These are phyloP conservation scores for Backusella psychrophila DNA, from an alignment of 192 early-diverging fungal genomes.

Conservation along the genomic window DNA sequence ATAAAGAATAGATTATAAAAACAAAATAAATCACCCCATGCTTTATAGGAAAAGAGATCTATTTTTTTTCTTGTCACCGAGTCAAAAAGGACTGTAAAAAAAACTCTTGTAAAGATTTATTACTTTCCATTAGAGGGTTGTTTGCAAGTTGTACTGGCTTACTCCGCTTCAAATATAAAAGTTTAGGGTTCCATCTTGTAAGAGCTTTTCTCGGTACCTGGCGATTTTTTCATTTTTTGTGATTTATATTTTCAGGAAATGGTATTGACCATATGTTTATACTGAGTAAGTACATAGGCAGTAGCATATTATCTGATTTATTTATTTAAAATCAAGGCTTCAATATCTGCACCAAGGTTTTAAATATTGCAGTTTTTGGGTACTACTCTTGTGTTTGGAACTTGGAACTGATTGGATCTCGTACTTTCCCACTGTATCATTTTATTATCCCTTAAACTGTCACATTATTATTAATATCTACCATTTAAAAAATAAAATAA, in stretches of 20 bases:
- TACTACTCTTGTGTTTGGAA: conserved; percentile 1
- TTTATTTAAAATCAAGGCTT: too few relatives aligned
- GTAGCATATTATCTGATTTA: background rate
- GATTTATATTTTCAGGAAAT: background rate
- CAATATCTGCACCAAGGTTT: background rate
- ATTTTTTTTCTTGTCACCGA: conserved; percentile 19
- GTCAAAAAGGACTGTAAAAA: conserved; percentile 11
- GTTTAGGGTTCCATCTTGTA: background rate
- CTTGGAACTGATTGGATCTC: background rate
- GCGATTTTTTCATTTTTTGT: background rate
- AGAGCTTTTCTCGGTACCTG: background rate
- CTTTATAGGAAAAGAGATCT: conserved; percentile 7
- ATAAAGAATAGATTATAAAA: background rate
- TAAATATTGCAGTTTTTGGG: conserved; percentile 1
- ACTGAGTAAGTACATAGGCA: background rate
- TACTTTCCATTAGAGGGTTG: conserved; percentile 6
- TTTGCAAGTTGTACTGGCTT: background rate
- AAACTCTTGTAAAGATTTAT: background rate
- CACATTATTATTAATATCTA: background rate
- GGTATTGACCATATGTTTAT: background rate
- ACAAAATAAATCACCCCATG: background rate
- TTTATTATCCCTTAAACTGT: background rate
- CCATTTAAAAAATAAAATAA: background rate
- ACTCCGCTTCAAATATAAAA: conserved; percentile 1
- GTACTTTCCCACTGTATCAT: background rate